Evolutionary conservation across 495 filamentous ascomycete genomes (phyloP).

Genomic region (Penicillium nucicola): DNA sequence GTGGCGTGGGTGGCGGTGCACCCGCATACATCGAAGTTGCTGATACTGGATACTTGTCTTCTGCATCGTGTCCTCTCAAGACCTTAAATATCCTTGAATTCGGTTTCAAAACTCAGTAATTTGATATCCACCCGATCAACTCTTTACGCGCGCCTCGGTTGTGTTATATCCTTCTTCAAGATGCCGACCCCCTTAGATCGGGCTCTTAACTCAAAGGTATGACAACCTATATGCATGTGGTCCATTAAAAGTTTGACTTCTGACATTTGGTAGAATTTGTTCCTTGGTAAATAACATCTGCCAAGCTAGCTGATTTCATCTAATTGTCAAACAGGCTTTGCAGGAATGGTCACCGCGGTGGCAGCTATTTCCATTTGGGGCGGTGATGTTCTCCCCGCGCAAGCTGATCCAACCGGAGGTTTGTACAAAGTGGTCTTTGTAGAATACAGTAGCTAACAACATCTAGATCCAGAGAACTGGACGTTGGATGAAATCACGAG

Average conservation of each 20-base stretch:
- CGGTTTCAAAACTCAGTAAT: too few species aligned
- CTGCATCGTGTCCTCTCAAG: not conserved
- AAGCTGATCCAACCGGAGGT: slow-evolving; percentile 74
- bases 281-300: slow-evolving; percentile 49
- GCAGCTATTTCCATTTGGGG: slow-evolving; percentile 84
- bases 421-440: slow-evolving; percentile 9
- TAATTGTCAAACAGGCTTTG: slow-evolving; percentile 50
- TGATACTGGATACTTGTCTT: not conserved
- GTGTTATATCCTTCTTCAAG: slow-evolving; percentile 6
- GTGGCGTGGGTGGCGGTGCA: slow-evolving; percentile 4
- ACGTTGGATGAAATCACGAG: slow-evolving; percentile 65
- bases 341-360: slow-evolving; percentile 78
- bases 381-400: slow-evolving; percentile 69
- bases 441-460: slow-evolving; percentile 7
- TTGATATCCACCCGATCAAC: too few species aligned
- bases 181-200: slow-evolving; percentile 74
- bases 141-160: not conserved
- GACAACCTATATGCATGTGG: slow-evolving; percentile 9
- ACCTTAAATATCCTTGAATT: too few species aligned
- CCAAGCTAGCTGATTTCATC: not conserved
- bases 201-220: slow-evolving; percentile 75
- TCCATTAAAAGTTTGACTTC: too few species aligned
- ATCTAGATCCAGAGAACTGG: slow-evolving; percentile 64
- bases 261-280: slow-evolving; percentile 43
- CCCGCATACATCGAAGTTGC: not conserved